Conservation (phyloP, 495 filamentous ascomycete species). For the Trichoderma gamsii region DNA sequence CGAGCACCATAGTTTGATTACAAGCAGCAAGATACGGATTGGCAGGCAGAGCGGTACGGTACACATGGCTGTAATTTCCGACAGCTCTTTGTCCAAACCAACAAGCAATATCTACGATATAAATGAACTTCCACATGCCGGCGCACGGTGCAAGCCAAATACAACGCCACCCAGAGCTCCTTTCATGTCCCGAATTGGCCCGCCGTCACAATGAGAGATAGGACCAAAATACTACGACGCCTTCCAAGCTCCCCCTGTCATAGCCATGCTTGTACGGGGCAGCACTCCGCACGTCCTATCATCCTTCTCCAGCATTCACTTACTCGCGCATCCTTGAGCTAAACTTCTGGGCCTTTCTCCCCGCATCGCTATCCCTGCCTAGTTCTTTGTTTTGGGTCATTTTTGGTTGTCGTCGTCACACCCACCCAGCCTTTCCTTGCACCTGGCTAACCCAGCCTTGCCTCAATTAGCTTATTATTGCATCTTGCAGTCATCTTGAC, state of each 20-base stretch:
- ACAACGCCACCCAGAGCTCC: background rate
- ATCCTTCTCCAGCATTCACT: background rate
- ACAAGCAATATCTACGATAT: too few relatives aligned
- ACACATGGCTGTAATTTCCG: too few relatives aligned
- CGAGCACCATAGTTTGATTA: background rate
- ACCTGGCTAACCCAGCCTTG: background rate
- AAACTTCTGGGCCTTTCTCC: conserved; percentile 2
- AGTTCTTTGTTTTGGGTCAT: background rate
- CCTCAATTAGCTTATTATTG: background rate
- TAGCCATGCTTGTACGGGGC: background rate
- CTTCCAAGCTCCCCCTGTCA: background rate
- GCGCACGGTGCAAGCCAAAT: too few relatives aligned
- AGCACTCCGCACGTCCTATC: background rate
- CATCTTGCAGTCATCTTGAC: background rate
- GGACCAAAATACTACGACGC: background rate
- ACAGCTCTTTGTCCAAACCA: too few relatives aligned
- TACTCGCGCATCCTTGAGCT: conserved; percentile 8
- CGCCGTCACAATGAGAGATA: background rate
- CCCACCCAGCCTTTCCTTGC: conserved; percentile 7
- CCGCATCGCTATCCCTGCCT: background rate
- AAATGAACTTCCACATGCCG: too few relatives aligned
- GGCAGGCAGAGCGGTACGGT: too few relatives aligned
- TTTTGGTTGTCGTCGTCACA: background rate
- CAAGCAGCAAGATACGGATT: background rate
- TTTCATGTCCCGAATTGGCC: background rate